Evolutionary conservation across 768 basidiomycete species (phyloP), one percentile per base, ranked within the genome.

Genomic region (Butyriboletus loyo): DNA sequence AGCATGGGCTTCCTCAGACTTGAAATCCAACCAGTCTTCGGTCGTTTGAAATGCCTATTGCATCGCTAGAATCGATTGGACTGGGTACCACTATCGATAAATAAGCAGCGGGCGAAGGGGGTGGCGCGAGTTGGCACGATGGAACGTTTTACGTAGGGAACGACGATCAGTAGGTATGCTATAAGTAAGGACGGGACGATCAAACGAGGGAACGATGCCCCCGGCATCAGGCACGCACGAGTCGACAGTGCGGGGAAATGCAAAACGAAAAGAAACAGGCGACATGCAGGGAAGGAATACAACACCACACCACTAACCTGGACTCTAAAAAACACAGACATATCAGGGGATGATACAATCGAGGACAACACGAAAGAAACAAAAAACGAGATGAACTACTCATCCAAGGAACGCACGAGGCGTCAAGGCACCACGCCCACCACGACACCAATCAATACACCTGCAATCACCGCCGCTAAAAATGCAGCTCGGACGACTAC

Each of bases 401-500:
- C 49, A 35, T 19, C 34, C 17, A 32, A 24, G 6, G 11, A 19
- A 22, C 13, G 19, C 21, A 14, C 15, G 7, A 28, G 7, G 25
- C 10, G n/a, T 48, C 34, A 61, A 2, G 52, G 57, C 15, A 61
- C 56, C 5, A 60, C 44, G 0, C 49, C 56, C 5, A 58, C 41
- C n/a, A 72, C 53, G 0, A 73, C 55, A 0, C 72, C 76, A 2
- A 68, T 50, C 50, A 79, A 32, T 13, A 49, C 58, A 3, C 65
- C 54, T 17, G 71, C 65, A 1, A 73, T 49, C 14, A 85, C 25
- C 22, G 81, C 69, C 0, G 81, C 81, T 10, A 83, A 58, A 0
- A 72, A 27, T 39, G 73, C 75, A 3, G 84, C 85, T 34, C 86
- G 74, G 25, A 87, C 72, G 28, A 91, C 86, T 27, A 92, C 85